These are phyloP conservation scores for Boechera divaricarpa DNA, from an alignment of 345 rosid species.

Conservation along the genomic window DNA sequence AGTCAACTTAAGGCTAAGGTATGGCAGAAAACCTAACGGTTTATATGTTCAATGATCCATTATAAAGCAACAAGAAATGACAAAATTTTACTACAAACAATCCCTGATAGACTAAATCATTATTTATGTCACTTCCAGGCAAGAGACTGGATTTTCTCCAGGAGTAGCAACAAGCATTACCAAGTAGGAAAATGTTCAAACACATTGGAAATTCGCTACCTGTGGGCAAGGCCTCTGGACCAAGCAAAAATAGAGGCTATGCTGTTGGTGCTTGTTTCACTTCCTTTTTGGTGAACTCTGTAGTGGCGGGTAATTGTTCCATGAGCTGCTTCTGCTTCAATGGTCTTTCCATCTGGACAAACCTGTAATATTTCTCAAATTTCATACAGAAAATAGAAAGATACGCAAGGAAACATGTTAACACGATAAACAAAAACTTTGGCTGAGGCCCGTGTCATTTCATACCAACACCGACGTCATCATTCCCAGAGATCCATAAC, in stretches of 20 bases:
- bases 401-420: neutral
- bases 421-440: constrained; percentile 3
- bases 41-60: neutral
- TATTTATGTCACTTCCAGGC: constrained; percentile 6
- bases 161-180: neutral
- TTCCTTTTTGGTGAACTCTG: constrained; percentile 85
- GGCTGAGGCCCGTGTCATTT: constrained; percentile 5
- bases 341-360: constrained; percentile 93
- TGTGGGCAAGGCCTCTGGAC: constrained; percentile 85
- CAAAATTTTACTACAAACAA: neutral
- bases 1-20: neutral
- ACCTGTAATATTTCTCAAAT: constrained; percentile 54
- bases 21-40: neutral
- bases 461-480: constrained; percentile 96
- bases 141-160: constrained; percentile 5
- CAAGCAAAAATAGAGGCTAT: constrained; percentile 90
- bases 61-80: neutral
- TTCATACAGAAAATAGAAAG: neutral
- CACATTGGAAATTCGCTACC: constrained; percentile 42
- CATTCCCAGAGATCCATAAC: constrained; percentile 96
- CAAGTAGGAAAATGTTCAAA: neutral
- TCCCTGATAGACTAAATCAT: constrained; percentile 5
- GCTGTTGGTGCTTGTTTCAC: constrained; percentile 91
- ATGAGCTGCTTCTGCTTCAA: constrained; percentile 90
- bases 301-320: constrained; percentile 88